Evolutionary conservation across 2,329 filamentous ascomycete species (phyloP), one percentile per base, ranked within the genome.

Genomic region (Nigrograna mackinnonii): DNA sequence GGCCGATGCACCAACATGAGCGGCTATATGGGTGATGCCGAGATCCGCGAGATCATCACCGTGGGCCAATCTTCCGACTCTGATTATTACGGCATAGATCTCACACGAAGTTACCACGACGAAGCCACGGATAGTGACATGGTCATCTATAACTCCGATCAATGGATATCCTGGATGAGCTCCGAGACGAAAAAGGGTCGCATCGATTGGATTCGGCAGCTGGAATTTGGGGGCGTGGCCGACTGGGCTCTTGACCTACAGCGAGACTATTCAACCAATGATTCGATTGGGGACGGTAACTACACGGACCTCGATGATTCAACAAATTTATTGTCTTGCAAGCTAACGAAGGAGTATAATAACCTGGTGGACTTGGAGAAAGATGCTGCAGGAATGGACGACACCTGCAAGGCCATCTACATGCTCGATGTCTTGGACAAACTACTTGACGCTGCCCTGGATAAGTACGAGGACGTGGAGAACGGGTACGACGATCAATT

Each of bases 11-110:
- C 72, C 1, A 47, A 42, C 4, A 71, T 64, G 0, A 52, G 47
- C 1, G 73, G 72, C 4, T 73, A 73, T 41, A 57, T 75, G 4
- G 46, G 69, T 3, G 45, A 72, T 33, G 64, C 66, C 5, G 72
- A 75, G 57, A 69, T 75, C 37, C 16, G 50, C 5, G 55, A 62
- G 12, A 68, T 73, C 35, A n/a, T n/a, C n/a, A n/a, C n/a, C n/a
- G n/a, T n/a, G n/a, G 47, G 62, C 22, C 35, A 5, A 5, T 5
- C 22, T 11, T 14, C 9, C 18, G 18, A 12, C 13, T 6, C 16
- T 9, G 30, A 19, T 22, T 11, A 6, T n/a, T 6, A 19, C 6
- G 35, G 35, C 35, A 24, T 19, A 11, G n/a, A n/a, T 11, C 7
- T 7, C n/a, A 16, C 13, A 31, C 30, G 37, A 6, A 12, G 5